Evolutionary conservation across 2,329 filamentous ascomycete species (phyloP).

Genomic region (Diplocarpon mali): DNA sequence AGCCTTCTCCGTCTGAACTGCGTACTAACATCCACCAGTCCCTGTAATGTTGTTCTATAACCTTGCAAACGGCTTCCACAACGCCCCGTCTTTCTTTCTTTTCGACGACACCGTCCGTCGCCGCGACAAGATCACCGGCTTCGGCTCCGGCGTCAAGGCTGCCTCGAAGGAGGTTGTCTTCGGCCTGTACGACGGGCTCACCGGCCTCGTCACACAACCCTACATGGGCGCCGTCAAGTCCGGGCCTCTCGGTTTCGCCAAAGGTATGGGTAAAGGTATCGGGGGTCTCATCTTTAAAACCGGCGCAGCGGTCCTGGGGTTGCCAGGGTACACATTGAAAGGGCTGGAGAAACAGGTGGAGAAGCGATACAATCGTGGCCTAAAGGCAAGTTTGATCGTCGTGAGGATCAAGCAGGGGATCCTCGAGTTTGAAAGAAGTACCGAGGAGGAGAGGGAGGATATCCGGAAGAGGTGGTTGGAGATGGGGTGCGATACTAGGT

Average conservation of each 20-base stretch:
- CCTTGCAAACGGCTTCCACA: slow-evolving; percentile 57
- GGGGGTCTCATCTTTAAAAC: slow-evolving; percentile 55
- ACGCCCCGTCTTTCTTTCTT: slow-evolving; percentile 57
- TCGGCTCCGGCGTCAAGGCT: slow-evolving; percentile 50
- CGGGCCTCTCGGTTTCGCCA: slow-evolving; percentile 41
- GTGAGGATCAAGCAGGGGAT: slow-evolving; percentile 18
- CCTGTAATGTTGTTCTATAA: slow-evolving; percentile 27
- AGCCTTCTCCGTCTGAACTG: not conserved
- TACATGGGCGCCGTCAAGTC: slow-evolving; percentile 43
- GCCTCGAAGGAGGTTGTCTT: slow-evolving; percentile 50
- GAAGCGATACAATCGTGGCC: slow-evolving; percentile 12
- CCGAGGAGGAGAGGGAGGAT: slow-evolving; percentile 23
- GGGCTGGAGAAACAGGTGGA: slow-evolving; percentile 34
- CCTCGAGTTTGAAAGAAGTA: slow-evolving; percentile 23
- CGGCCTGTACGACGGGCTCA: slow-evolving; percentile 54
- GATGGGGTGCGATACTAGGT: not conserved
- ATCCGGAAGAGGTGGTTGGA: slow-evolving; percentile 25
- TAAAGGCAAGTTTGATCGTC: slow-evolving; percentile 17
- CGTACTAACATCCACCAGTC: not conserved
- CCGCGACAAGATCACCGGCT: no score
- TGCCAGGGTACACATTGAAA: slow-evolving; percentile 51
- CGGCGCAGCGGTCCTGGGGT: slow-evolving; percentile 48
- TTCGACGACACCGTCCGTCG: no score
- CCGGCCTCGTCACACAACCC: slow-evolving; percentile 50
- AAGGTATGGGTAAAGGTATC: slow-evolving; percentile 48